Base-by-base conservation (phyloP, 176 grass and related monocot genomes). In the Luzula sylvatica region DNA sequence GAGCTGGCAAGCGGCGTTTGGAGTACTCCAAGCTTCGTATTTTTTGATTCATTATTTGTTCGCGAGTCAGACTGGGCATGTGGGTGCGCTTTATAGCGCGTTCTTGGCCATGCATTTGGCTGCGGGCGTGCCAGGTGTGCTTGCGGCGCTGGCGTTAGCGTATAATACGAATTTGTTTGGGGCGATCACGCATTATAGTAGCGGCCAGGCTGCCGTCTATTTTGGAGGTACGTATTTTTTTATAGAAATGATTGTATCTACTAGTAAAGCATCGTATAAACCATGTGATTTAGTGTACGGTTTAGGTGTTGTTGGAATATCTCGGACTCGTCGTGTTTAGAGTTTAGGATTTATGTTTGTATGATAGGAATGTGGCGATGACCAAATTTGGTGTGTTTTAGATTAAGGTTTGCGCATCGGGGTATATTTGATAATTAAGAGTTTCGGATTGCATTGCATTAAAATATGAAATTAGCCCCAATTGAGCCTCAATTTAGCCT, bases 31-130 rank as follows among this genome's bases (percentile, higher is more conserved):
- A 69, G 65, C 81, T 50, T 90, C 92, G 8, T 98, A 98, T 71
- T 90, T 90, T 59, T 41, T 98, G 38, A 89, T 98, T 59, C 85
- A 98, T 64, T 98, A 98, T 61, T 28, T 90, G 19, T 89, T 98
- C 73, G 92, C 92, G 73, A 98, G 92, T 58, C 92, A 98, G 65
- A 89, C 85, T 18, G 92, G 74, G 40, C 92, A 98, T 56, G 92
- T 98, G 41, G 92, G 85, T 48, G 85, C 92, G 45, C 52, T 89
- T 26, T 96, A 83, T 55, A 82, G 74, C 0, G 92, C 92, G 68
- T 98, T 90, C 74, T 78, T 98, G 75, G 81, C 72, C 15, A 90
- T 98, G 92, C 85, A 98, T 73, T 67, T 98, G 69, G 92, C 85
- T 52, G 81, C 92, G 67, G 92, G 92, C 49, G 85, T 90, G 55